phyloP scores from a whole-genome alignment of 2,329 filamentous ascomycete genomes.

The Penicillium italicum region DNA sequence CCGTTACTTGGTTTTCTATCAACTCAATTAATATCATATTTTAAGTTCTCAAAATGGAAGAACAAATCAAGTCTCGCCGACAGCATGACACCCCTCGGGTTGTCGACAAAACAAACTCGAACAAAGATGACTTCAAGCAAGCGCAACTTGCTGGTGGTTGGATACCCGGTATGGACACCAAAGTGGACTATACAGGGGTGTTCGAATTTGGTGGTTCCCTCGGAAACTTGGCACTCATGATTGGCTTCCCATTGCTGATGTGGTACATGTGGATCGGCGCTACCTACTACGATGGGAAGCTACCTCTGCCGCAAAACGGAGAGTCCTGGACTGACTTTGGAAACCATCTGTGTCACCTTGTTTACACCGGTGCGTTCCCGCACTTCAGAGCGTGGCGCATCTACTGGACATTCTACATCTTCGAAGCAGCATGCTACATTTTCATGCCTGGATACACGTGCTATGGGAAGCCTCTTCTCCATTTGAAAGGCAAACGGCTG shows the following conservation, averaged over 20 bases:
- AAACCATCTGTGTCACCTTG: conserved; percentile 64
- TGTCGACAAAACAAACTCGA: not conserved
- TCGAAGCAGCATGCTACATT: conserved; percentile 78
- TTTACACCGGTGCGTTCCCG: conserved; percentile 80
- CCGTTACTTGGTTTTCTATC: not conserved
- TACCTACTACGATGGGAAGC: conserved; percentile 79
- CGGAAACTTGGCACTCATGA: conserved; percentile 77
- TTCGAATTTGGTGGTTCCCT: conserved; percentile 81
- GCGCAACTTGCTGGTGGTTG: conserved; percentile 22
- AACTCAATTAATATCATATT: not conserved
- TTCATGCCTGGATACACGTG: conserved; percentile 80
- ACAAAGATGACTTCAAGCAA: conserved; percentile 9
- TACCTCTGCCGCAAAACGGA: conserved; percentile 63
- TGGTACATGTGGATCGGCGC: conserved; percentile 99
- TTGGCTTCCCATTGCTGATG: conserved; percentile 86
- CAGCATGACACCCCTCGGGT: not conserved
- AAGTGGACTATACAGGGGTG: conserved; percentile 22
- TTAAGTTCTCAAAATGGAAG: not conserved
- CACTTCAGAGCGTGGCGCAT: conserved; percentile 77
- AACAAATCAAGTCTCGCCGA: not conserved
- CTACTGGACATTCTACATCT: conserved; percentile 89
- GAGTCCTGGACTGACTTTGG: conserved; percentile 68
- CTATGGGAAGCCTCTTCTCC: conserved; percentile 81
- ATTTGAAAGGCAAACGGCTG: conserved; percentile 77
- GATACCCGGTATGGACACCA: conserved; percentile 25